Base-by-base conservation (phyloP, 164 flowering plant species). In the Vitis rupestris region DNA sequence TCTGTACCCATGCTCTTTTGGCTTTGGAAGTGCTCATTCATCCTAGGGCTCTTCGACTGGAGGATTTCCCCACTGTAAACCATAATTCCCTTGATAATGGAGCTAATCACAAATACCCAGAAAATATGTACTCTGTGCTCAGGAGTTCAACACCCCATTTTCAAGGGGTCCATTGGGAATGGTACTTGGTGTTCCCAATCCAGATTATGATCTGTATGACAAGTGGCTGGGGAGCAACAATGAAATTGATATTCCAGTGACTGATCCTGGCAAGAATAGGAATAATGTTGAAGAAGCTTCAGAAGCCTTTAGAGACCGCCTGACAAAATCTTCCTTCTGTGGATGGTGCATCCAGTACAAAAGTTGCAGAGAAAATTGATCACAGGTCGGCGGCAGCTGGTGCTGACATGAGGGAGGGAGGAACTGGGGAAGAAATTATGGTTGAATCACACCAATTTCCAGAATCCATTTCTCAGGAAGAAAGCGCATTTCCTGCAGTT, bases 11-110 rank as follows among this genome's bases (percentile, higher is more conserved):
- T 68, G 97, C 96, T 58, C 81, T 92, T 65, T 50, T 85, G 62
- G 81, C 89, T 54, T 75, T 93, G 80, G 97, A 93, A 78, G 87
- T 85, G 23, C 87, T 93, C 62, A 86, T 93, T 63, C 98, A 91
- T 79, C 98, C 99, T 3, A 84, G 97, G 71, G 86, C 86, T 4
- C 92, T 86, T 71, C 87, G 91, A 2, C 57, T 89, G 62, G 67
- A 58, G 3, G 88, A 87, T 80, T 73, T 75, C 49, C 53, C 82
- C 2, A 23, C 84, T 10, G 57, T 74, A 50, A 62, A 23, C 65
- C 50, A 8, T 59, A 29, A 27, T 31, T 67, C 70, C 12, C 62
- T 65, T 65, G 78, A 31, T 31, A 0, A 59, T 50, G 79, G 65
- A 52, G 53, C 60, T 19, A 64, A 65, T 64, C 27, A 14, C 60